Conservation (phyloP, 1,139 yeast genomes). For the Pichia sp. region DNA sequence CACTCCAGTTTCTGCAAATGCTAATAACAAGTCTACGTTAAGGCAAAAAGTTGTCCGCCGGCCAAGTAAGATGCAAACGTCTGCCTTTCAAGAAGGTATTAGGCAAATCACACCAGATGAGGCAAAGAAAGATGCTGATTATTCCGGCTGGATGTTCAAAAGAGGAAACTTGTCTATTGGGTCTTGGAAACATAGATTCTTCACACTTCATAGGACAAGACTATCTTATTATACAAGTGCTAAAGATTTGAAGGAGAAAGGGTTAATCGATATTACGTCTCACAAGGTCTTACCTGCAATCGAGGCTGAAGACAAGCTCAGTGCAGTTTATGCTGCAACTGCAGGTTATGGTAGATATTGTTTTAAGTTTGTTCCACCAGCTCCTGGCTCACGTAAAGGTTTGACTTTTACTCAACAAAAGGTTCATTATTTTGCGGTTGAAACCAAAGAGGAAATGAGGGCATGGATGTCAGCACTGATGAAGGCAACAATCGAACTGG, state of each 20-base stretch:
- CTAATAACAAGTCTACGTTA: slow-evolving; percentile 14
- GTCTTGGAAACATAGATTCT: slow-evolving; percentile 87
- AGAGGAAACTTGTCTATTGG: slow-evolving; percentile 81
- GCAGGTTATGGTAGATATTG: slow-evolving; percentile 91
- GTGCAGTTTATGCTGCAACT: slow-evolving; percentile 85
- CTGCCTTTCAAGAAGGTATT: slow-evolving; percentile 93
- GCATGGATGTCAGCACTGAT: slow-evolving; percentile 92
- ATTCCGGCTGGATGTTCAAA: slow-evolving; percentile 94
- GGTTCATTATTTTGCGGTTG: slow-evolving; percentile 94
- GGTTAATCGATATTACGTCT: slow-evolving; percentile 91
- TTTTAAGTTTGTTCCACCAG: slow-evolving; percentile 92
- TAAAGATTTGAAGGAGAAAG: slow-evolving; percentile 80
- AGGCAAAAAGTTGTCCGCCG: slow-evolving; percentile 15
- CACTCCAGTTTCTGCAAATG: not conserved
- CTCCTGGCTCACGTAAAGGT: slow-evolving; percentile 94
- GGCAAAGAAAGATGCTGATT: slow-evolving; percentile 69
- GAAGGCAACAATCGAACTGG: slow-evolving; percentile 94
- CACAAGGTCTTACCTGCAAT: slow-evolving; percentile 80
- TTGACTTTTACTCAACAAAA: slow-evolving; percentile 95
- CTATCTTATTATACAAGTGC: slow-evolving; percentile 81
- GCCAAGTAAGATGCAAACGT: slow-evolving; percentile 52
- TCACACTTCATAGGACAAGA: slow-evolving; percentile 88
- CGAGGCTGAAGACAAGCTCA: slow-evolving; percentile 67
- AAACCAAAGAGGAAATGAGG: slow-evolving; percentile 85
- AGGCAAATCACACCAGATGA: slow-evolving; percentile 70